A percentile compares a stretch with the other conserved stretches of the same genome.
Conservation (phyloP, 1,284 basidiomycete genomes). For the Ustilago loliicola region DNA sequence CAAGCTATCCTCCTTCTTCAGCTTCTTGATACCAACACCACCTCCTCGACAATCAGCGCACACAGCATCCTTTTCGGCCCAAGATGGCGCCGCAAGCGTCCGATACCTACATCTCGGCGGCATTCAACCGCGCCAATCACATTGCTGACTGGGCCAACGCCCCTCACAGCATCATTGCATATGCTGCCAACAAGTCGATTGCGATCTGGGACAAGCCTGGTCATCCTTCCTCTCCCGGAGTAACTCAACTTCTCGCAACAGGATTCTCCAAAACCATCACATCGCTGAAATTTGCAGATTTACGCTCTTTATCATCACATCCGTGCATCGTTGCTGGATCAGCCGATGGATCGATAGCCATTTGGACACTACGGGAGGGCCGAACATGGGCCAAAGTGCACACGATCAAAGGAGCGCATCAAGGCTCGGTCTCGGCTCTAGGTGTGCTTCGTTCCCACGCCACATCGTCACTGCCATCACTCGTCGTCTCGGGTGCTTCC, state of each 20-base stretch:
- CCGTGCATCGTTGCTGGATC: conserved; percentile 52
- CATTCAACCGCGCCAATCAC: conserved; percentile 63
- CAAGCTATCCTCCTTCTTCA: conserved; percentile 14
- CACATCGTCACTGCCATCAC: not conserved
- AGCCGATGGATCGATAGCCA: conserved; percentile 45
- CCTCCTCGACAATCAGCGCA: not conserved
- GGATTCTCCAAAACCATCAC: conserved; percentile 51
- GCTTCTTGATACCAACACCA: not conserved
- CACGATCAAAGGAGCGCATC: conserved; percentile 41
- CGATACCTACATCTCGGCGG: conserved; percentile 61
- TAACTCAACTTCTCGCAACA: conserved; percentile 46
- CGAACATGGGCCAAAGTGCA: conserved; percentile 15
- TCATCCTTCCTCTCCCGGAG: conserved; percentile 25
- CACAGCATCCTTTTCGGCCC: not conserved
- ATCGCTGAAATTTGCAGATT: conserved; percentile 49
- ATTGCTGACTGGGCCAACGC: conserved; percentile 59
- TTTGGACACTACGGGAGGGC: conserved; percentile 31
- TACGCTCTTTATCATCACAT: not conserved
- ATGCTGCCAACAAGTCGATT: conserved; percentile 62
- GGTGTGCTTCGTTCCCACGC: conserved; percentile 49
- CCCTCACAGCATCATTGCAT: conserved; percentile 45
- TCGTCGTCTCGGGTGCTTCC: conserved; percentile 62
- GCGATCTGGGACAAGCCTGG: conserved; percentile 51
- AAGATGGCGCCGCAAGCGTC: conserved; percentile 36
- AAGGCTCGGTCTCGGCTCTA: conserved; percentile 52